Evolutionary conservation across 495 filamentous ascomycete species (phyloP).

Genomic region (Paragyromitra xinjiangensis): DNA sequence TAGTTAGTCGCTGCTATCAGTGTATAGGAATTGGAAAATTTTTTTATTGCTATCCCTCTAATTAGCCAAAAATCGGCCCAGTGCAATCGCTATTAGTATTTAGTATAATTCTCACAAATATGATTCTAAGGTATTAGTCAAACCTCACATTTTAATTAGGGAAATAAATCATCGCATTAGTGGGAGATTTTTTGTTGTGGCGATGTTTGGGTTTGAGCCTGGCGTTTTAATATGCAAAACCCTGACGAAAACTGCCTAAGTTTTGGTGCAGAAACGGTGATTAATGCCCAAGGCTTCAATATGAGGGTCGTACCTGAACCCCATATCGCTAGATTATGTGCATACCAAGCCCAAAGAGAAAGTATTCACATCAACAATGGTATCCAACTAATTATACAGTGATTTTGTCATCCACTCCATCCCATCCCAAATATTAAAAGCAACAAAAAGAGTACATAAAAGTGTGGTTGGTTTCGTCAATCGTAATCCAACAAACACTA

Average conservation of each 20-base stretch:
- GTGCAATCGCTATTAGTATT: too few species aligned
- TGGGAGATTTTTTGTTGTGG: too few species aligned
- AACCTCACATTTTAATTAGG: too few species aligned
- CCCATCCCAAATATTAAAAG: neutral
- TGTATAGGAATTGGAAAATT: too few species aligned
- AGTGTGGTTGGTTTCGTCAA: slow-evolving; percentile 5
- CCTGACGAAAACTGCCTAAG: too few species aligned
- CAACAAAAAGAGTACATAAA: slow-evolving; percentile 21
- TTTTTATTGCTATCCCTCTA: neutral
- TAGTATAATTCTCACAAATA: too few species aligned
- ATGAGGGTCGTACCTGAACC: neutral
- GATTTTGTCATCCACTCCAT: slow-evolving; percentile 2
- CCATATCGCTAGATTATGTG: slow-evolving; percentile 13
- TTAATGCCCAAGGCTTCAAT: neutral
- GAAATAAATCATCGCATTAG: too few species aligned
- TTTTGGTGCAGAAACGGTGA: too few species aligned
- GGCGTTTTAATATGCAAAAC: neutral
- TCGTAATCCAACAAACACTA: slow-evolving; percentile 15
- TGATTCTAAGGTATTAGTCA: too few species aligned
- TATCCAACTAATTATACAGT: slow-evolving; percentile 23
- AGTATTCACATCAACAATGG: slow-evolving; percentile 1
- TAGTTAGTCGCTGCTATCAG: neutral
- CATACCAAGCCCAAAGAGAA: neutral
- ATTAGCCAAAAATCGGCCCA: neutral
- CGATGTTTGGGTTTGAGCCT: too few species aligned